phyloP scores from a whole-genome alignment of 2,329 filamentous ascomycete species.

The Orbilia quercus region DNA sequence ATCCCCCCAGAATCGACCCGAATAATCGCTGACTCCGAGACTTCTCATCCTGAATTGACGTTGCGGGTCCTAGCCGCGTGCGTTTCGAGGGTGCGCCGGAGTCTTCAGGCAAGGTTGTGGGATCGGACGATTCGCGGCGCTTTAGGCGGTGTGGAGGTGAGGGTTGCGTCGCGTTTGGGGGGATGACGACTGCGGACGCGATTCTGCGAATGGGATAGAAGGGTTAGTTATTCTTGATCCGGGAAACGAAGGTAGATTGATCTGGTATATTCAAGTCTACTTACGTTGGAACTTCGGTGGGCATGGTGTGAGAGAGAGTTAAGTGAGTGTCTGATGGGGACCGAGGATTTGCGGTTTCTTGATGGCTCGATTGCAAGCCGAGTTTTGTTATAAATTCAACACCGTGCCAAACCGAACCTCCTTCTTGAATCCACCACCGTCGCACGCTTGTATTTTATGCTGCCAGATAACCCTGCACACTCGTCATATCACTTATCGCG shows the following conservation, averaged over 20 bases:
- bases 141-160: conserved; percentile 49
- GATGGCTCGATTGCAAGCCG: neutral
- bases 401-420: neutral
- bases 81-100: conserved; percentile 38
- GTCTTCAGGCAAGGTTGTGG: conserved; percentile 8
- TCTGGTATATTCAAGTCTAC: neutral
- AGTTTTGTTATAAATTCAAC: conserved; percentile 14
- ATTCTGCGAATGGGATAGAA: conserved; percentile 36
- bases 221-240: neutral
- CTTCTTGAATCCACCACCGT: neutral
- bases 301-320: conserved; percentile 26
- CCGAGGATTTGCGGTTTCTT: neutral
- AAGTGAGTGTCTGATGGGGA: conserved; percentile 12
- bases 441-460: too few relatives aligned
- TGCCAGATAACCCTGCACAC: neutral
- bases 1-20: conserved; percentile 52
- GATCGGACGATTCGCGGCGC: conserved; percentile 54
- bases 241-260: neutral
- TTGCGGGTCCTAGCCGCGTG: conserved; percentile 45
- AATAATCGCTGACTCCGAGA: conserved; percentile 48
- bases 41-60: conserved; percentile 46
- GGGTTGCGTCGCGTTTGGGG: conserved; percentile 54
- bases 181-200: conserved; percentile 55
- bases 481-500: neutral
- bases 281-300: conserved; percentile 48